phyloP scores from a whole-genome alignment of 2,329 filamentous ascomycete genomes.

The Ambrosiella cleistominuta region DNA sequence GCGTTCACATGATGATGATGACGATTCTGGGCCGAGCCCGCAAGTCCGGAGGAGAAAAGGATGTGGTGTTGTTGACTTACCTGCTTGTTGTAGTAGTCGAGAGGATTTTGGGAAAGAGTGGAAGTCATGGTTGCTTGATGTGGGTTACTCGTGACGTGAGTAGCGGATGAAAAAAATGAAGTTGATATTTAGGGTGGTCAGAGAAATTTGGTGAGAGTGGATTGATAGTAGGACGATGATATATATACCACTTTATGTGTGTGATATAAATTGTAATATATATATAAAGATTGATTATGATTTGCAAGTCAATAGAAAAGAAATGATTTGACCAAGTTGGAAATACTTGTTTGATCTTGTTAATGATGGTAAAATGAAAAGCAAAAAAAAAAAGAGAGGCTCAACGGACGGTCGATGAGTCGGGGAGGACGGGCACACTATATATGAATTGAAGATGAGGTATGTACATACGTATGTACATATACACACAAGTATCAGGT shows the following conservation, averaged over 20 bases:
- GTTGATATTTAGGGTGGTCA: background rate
- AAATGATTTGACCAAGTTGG: background rate
- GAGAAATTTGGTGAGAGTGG: background rate
- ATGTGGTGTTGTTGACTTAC: background rate
- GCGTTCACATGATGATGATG: too few relatives aligned
- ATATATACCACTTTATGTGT: background rate
- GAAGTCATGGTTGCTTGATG: constrained; percentile 3
- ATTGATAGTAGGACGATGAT: background rate
- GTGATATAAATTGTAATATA: background rate
- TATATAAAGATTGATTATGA: background rate
- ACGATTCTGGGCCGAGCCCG: too few relatives aligned
- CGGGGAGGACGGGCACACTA: background rate
- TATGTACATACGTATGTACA: background rate
- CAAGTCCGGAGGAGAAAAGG: too few relatives aligned
- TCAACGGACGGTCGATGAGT: background rate
- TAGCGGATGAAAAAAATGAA: background rate
- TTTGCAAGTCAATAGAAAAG: background rate
- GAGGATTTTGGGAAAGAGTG: constrained; percentile 10
- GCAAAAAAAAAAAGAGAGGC: background rate
- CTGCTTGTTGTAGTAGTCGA: constrained; percentile 12
- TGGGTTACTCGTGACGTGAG: background rate
- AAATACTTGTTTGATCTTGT: background rate
- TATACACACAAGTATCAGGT: too few relatives aligned
- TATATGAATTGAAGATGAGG: constrained; percentile 2
- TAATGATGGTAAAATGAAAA: background rate